Percentiles rank a stretch among this genome's conserved stretches.
Conservation (phyloP, 495 filamentous ascomycete genomes). For the Sordaria brevicollis region DNA sequence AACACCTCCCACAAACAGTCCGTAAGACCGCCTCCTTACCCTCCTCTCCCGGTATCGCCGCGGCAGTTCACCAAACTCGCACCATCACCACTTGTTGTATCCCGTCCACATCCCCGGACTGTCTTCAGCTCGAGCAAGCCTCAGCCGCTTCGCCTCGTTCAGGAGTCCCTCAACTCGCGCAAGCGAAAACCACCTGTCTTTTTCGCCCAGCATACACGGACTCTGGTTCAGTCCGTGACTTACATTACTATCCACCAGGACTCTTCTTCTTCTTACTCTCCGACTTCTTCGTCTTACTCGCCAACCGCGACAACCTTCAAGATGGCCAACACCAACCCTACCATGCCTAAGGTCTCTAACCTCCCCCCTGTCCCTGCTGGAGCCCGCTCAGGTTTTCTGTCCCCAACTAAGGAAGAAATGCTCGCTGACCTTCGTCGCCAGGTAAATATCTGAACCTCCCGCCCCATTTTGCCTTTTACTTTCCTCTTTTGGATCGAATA, state of each 20-base stretch:
- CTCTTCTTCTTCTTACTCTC: slow-evolving; percentile 24
- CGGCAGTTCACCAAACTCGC: neutral
- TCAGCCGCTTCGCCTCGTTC: slow-evolving; percentile 18
- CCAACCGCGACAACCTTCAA: neutral
- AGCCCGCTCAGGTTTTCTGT: neutral
- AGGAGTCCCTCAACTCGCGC: slow-evolving; percentile 7
- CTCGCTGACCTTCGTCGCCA: slow-evolving; percentile 17
- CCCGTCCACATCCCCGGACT: slow-evolving; percentile 1
- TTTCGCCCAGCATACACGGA: slow-evolving; percentile 10
- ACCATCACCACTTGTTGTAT: neutral
- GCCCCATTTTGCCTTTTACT: neutral
- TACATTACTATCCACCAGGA: slow-evolving; percentile 40
- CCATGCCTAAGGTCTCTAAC: slow-evolving; percentile 20
- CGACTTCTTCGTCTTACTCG: neutral
- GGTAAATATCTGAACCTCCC: slow-evolving; percentile 7
- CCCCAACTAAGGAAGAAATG: slow-evolving; percentile 12
- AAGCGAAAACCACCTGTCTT: slow-evolving; percentile 17
- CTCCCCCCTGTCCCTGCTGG: slow-evolving; percentile 5
- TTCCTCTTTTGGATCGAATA: neutral
- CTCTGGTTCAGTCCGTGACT: slow-evolving; percentile 22
- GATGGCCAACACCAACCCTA: slow-evolving; percentile 16
- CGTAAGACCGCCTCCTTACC: neutral
- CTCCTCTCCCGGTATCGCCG: neutral
- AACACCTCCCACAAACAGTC: neutral
- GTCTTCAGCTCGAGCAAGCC: slow-evolving; percentile 14